Base-by-base conservation (phyloP, 2,329 filamentous ascomycete genomes). In the Microcyclosporella mali region DNA sequence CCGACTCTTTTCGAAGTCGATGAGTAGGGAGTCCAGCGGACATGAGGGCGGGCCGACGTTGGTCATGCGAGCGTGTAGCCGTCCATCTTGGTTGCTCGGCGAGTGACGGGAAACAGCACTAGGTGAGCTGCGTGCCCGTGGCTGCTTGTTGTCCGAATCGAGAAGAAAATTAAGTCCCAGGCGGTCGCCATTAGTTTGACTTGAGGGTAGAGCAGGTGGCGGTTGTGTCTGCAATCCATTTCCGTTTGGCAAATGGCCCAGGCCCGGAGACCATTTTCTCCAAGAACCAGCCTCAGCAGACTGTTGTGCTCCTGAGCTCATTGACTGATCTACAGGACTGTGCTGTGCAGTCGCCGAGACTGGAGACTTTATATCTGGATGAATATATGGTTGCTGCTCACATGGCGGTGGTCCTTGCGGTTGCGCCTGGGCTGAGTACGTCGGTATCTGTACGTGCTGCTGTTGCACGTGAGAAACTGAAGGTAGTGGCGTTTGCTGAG, bases 161-260 rank as follows among this genome's bases (percentile, higher is more conserved):
- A 90, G 71, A 2, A 92, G 70, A 53, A 88, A 89, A 44, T 81
- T 82, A 25, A 92, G 75, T 4, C 81, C 82, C 7, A 89, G 70
- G 35, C 81, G 75, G 58, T 89, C 85, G 18, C 70, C 70, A 21
- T 49, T 50, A 6, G 6, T 16, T 3, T 14, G 36, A 18, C 15
- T 43, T 37, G 11, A 42, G 15, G 11, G 28, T 30, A 10, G n/a
- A 14, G 19, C 29, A 33, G 27, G 21, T 25, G 4, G 21, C 4
- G 21, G 21, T 4, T 25, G 9, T 9, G 21, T 9, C 21, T 25
- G 21, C 6, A 9, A 9, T 9, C 21, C 21, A 25, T 25, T 4
- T 6, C 6, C 19, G 27, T 41, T 27, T n/a, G 37, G 38, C 17
- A 33, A 35, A 33, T 43, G 42, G 37, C 47, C 43, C 14, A 45